Percentiles rank a stretch among this genome's conserved stretches.
phyloP scores from a whole-genome alignment of 2,329 filamentous ascomycete species.

The Dothistroma septosporum region DNA sequence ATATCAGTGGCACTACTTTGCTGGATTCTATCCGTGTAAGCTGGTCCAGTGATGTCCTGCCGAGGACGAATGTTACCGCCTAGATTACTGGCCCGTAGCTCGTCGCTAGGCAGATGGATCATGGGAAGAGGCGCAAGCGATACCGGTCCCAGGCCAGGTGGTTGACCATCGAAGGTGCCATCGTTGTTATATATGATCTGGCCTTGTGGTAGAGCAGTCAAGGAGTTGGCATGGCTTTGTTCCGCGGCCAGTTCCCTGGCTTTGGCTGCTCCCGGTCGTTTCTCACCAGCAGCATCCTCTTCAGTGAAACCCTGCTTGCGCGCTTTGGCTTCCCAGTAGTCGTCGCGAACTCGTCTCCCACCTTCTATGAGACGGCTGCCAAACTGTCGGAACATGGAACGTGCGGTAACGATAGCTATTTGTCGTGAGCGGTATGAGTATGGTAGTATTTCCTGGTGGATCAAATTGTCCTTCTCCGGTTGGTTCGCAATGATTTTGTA shows the following conservation, averaged over 20 bases:
- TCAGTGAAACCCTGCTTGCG: slow-evolving; percentile 97
- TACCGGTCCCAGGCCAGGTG: slow-evolving; percentile 59
- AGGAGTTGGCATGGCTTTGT: slow-evolving; percentile 54
- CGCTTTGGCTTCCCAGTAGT: slow-evolving; percentile 98
- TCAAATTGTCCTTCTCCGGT: slow-evolving; percentile 92
- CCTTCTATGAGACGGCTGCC: slow-evolving; percentile 89
- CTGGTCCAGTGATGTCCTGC: slow-evolving; percentile 80
- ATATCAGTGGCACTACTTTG: slow-evolving; percentile 73
- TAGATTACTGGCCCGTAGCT: slow-evolving; percentile 72
- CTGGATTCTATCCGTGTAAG: slow-evolving; percentile 83
- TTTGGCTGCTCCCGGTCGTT: slow-evolving; percentile 87
- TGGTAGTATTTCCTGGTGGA: slow-evolving; percentile 88
- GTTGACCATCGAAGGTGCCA: slow-evolving; percentile 34
- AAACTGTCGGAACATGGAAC: slow-evolving; percentile 98
- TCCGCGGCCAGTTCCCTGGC: slow-evolving; percentile 71
- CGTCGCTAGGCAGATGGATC: slow-evolving; percentile 77
- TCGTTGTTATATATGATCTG: slow-evolving; percentile 81
- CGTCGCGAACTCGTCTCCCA: slow-evolving; percentile 86
- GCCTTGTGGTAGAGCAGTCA: slow-evolving; percentile 63
- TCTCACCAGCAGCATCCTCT: slow-evolving; percentile 91
- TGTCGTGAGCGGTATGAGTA: slow-evolving; percentile 98
- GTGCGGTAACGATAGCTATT: slow-evolving; percentile 94
- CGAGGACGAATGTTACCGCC: slow-evolving; percentile 78
- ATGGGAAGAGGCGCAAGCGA: slow-evolving; percentile 71
- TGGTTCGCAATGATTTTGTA: slow-evolving; percentile 98